Base-by-base conservation (phyloP, 2,329 filamentous ascomycete species). In the Diaporthe sp. region DNA sequence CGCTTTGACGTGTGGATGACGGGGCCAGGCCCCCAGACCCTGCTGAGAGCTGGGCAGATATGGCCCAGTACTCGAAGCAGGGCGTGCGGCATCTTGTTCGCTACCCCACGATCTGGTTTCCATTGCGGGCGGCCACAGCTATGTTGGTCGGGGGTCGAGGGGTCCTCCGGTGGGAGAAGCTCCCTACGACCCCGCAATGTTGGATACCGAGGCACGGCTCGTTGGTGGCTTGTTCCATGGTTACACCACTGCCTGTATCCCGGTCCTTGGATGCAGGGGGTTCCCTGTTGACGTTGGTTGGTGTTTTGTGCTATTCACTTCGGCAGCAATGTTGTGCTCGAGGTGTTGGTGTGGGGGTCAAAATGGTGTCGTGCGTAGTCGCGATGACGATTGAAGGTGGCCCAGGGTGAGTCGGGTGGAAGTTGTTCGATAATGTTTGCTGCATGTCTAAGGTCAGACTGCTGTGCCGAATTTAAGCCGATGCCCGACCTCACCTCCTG, bases 131-230 rank as follows among this genome's bases (percentile, higher is more conserved):
- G 25, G 15, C 13, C 37, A n/a, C 17, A 35, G 44, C 44, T n/a
- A 42, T 27, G 42, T 35, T 32, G 39, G 39, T 7, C 19, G 4
- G 22, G 12, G 61, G 30, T 17, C 15, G 17, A 47, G 39, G 59
- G 39, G 37, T 5, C 25, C 19, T 5, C 25, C 19, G 30, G 32
- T 15, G 39, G 19, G 15, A 30, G 39, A 39, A 15, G 32, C 15
- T 30, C 22, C 27, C 42, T 15, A 13, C 22, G 61, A 66, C 68
- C 68, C 68, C 68, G 68, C 68, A 71, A n/a, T 37, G 25, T 70
- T 58, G 32, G 55, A 61, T 61, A 27, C 69, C 69, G 55, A 71
- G 55, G 69, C 51, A 71, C 53, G 55, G 53, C 9, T 30, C 39
- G 27, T 8, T 56, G 39, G 22, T 27, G 50, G 39, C 39, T 15